Evolutionary conservation across 805 yeast species (phyloP).

Genomic region (Clavispora carvajalis): DNA sequence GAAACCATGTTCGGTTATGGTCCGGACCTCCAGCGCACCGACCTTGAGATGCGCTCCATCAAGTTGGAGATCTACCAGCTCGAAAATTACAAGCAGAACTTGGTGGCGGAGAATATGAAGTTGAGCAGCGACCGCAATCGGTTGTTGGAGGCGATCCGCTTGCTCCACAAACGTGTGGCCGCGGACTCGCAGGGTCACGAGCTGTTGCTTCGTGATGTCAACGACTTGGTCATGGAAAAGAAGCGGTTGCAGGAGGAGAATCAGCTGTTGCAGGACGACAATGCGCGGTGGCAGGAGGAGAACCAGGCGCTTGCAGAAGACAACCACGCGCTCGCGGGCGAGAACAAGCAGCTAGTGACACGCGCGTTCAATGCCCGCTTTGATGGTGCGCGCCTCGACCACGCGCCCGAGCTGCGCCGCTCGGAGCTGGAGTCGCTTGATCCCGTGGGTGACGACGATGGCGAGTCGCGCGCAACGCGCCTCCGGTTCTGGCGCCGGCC

Average conservation of each 20-base stretch:
- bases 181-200: constrained; percentile 40
- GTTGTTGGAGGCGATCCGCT: constrained; percentile 31
- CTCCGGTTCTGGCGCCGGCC: constrained; percentile 43
- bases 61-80: constrained; percentile 39
- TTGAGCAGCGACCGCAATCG: constrained; percentile 24
- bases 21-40: constrained; percentile 19
- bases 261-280: constrained; percentile 1
- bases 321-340: constrained; percentile 1
- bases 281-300: neutral
- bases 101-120: constrained; percentile 21
- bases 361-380: constrained; percentile 1
- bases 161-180: constrained; percentile 37
- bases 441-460: neutral
- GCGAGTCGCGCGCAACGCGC: constrained; percentile 27
- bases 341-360: neutral
- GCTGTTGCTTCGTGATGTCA: constrained; percentile 45
- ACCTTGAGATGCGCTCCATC: constrained; percentile 32
- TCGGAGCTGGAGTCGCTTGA: constrained; percentile 14
- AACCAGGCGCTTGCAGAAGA: neutral
- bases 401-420: constrained; percentile 7
- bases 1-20: constrained; percentile 32
- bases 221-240: constrained; percentile 44
- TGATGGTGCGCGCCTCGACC: neutral
- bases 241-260: constrained; percentile 32
- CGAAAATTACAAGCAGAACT: constrained; percentile 18